Base-by-base conservation (phyloP, 345 rosid genomes). In the Lepidium africanum region DNA sequence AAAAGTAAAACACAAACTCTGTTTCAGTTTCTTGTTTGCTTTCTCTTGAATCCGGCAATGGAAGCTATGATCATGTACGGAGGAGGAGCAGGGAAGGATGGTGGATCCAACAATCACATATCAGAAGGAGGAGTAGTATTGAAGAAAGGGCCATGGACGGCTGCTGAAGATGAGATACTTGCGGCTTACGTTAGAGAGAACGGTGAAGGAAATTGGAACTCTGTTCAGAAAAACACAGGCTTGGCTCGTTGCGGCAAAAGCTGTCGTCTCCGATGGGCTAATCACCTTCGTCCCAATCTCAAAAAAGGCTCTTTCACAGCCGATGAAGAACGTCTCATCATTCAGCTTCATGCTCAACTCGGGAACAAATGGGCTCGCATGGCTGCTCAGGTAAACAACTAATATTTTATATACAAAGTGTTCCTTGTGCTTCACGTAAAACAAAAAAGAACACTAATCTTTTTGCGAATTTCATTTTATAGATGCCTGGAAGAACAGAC, bases 401-500 rank as follows among this genome's bases (percentile, higher is more conserved):
- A 19, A 25, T 11, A 9, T 5, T 23, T 6, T 45, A 42, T 23
- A 10, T 9, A 71, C 40, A 53, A 41, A 9, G 1, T 23, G 11
- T 61, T 27, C 59, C 21, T 11, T 21, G 43, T 41, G 10, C 6
- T n/a, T 40, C 8, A 68, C 39, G 37, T 2, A 32, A 32, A 3
- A 12, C 2, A 39, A n/a, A 1, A 7, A 7, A 27, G 2, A 32
- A 21, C 23, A 3, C 40, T 33, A 7, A 62, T 32, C 0, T 11
- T 11, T 36, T 46, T 39, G 13, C 2, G 6, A 30, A 0, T 5
- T 32, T 8, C 27, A 13, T 0, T 2, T 1, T 10, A 1, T 72
- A 75, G 89, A 71, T 87, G 55, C 92, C 92, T 1, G 92, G 92
- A 39, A 77, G 92, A 64, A 87, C 92, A 58, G 92, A 87, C 65